Evolutionary conservation across 805 yeast species (phyloP).

Genomic region (Pichia occidentalis): DNA sequence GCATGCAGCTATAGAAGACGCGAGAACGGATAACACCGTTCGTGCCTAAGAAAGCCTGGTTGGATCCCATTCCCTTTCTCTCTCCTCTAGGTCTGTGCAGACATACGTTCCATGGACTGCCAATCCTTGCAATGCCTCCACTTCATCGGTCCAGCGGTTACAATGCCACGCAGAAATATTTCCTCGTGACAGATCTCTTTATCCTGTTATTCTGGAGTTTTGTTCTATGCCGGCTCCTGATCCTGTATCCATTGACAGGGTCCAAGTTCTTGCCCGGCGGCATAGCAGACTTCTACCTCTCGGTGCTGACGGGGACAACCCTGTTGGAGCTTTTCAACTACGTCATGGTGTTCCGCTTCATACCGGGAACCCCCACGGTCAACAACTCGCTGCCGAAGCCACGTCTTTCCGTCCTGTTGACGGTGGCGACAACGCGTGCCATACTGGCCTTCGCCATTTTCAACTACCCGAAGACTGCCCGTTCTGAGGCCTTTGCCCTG

Average conservation of each 20-base stretch:
- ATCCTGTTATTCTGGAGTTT: constrained; percentile 42
- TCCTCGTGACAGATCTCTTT: constrained; percentile 21
- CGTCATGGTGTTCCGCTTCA: constrained; percentile 14
- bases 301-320: constrained; percentile 13
- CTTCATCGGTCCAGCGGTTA: too few relatives aligned
- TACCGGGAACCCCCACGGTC: constrained; percentile 11
- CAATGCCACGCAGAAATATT: constrained; percentile 21
- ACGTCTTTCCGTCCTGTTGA: constrained; percentile 9
- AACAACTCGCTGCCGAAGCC: constrained; percentile 15
- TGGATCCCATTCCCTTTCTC: too few relatives aligned
- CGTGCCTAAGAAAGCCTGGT: too few relatives aligned
- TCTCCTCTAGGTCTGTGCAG: too few relatives aligned
- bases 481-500: constrained; percentile 19
- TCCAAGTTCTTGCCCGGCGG: constrained; percentile 62
- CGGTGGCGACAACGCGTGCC: constrained; percentile 12
- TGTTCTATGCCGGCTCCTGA: constrained; percentile 41
- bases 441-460: constrained; percentile 16
- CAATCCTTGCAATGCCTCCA: too few relatives aligned
- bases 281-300: constrained; percentile 53
- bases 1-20: too few relatives aligned
- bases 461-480: constrained; percentile 25
- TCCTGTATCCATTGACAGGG: constrained; percentile 60
- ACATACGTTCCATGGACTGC: too few relatives aligned
- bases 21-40: too few relatives aligned
- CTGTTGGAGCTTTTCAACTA: constrained; percentile 20